These are phyloP conservation scores for Leptodermis oblonga DNA, from an alignment of 257 asterid genomes.

Conservation along the genomic window DNA sequence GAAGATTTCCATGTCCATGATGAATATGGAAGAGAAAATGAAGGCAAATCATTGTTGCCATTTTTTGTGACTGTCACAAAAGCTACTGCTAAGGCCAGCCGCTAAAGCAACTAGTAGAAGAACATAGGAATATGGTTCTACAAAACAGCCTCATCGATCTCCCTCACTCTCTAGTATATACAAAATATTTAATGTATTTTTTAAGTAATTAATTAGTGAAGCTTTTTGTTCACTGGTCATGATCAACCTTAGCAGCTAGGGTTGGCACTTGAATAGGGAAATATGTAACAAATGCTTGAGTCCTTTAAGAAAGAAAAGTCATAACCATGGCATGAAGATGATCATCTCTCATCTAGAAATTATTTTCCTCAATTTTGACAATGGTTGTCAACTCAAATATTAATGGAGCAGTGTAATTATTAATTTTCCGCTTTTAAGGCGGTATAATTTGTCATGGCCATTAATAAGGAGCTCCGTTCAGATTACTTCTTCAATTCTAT, in stretches of 20 bases:
- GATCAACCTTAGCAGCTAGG: not conserved
- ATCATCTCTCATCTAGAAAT: no score
- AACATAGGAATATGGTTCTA: conserved; percentile 29
- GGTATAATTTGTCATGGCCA: no score
- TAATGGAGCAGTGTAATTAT: no score
- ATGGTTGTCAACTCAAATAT: no score
- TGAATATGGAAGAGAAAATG: conserved; percentile 31
- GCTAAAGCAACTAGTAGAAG: conserved; percentile 25
- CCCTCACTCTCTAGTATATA: not conserved
- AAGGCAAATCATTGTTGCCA: conserved; percentile 22
- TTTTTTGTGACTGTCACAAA: conserved; percentile 21
- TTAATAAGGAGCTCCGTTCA: no score
- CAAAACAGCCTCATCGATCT: conserved; percentile 20
- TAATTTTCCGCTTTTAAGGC: no score
- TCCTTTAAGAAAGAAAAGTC: conserved; percentile 2
- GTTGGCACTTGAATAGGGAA: conserved; percentile 6
- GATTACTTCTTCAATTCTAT: no score
- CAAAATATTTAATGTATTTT: not conserved
- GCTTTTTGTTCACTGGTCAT: not conserved
- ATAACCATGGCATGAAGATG: no score
- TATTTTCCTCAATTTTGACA: no score
- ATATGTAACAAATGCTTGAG: not conserved
- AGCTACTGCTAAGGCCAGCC: conserved; percentile 21
- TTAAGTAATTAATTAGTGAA: not conserved
- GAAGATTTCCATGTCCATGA: conserved; percentile 38